phyloP scores from a whole-genome alignment of 441 rosid species.

The Adansonia madagascariensis region DNA sequence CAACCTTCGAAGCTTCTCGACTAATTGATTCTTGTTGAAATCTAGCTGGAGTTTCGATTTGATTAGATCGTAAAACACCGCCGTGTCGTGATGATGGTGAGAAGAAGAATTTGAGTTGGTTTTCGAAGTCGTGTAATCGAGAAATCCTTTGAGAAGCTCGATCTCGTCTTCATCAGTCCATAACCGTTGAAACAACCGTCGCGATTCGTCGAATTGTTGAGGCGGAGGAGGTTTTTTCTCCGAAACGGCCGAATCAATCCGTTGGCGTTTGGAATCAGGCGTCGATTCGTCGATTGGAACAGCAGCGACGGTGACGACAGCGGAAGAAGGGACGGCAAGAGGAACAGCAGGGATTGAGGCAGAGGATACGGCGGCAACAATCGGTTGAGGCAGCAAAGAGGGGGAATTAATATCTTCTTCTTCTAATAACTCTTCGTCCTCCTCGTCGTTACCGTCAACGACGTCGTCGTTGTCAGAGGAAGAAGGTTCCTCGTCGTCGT shows the following conservation, averaged over 20 bases:
- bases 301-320: conserved; percentile 57
- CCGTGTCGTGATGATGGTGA: conserved; percentile 68
- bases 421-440: conserved; percentile 37
- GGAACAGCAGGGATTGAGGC: conserved; percentile 36
- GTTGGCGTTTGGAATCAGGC: conserved; percentile 59
- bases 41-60: conserved; percentile 92
- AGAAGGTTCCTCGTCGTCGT: conserved; percentile 40
- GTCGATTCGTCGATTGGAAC: conserved; percentile 29
- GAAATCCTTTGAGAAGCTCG: conserved; percentile 92
- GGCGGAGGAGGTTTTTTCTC: conserved; percentile 45
- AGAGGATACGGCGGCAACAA: conserved; percentile 40
- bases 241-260: conserved; percentile 34
- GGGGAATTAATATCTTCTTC: conserved; percentile 61
- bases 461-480: conserved; percentile 50
- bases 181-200: conserved; percentile 83
- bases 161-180: conserved; percentile 99
- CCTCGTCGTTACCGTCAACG: conserved; percentile 41
- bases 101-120: conserved; percentile 45
- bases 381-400: conserved; percentile 24
- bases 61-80: conserved; percentile 89
- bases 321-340: conserved; percentile 41
- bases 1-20: conserved; percentile 85
- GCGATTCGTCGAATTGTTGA: conserved; percentile 64
- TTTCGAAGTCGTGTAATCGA: conserved; percentile 69
- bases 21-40: conserved; percentile 94